Evolutionary conservation across 192 early-diverging fungal species (phyloP), one percentile per base, ranked within the genome.

Genomic region (Phlyctochytrium planicorne): DNA sequence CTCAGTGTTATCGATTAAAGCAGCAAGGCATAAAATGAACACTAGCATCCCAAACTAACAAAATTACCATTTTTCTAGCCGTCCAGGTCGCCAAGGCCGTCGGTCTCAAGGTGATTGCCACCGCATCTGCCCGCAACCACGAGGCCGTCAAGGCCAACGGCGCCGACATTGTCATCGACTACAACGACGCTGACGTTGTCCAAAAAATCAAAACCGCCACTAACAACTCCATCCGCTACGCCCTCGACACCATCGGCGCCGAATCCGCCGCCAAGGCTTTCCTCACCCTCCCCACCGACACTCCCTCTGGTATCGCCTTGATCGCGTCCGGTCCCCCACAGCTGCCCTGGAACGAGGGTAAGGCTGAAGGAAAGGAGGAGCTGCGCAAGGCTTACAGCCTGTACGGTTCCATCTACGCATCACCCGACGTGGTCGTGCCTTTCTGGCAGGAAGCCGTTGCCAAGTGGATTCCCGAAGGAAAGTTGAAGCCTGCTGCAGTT

Each of bases 91-190:
- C 69, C 17, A 56, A 20, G 14, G n/a, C 40, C 14, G 33, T 52
- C 4, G 69, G 69, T 16, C 34, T 70, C 30, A 33, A 20, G 14
- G 69, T 70, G 17, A 40, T 70, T 32, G 69, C 63, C 20, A 65
- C 52, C 23, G 60, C 62, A 2, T 70, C 69, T 1, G 30, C 60
- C 17, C 23, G 66, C 20, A 52, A 70, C 61, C 50, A 52, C 40
- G 69, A 52, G 52, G 1, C 10, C 2, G 17, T 70, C 30, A 33
- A 36, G n/a, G n/a, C 69, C 17, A 35, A 65, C 29, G 69, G 69
- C 62, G 69, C 69, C 2, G 10, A 29, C 47, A 23, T 66, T 33
- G 31, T 52, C 1, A 24, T 70, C 50, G 69, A 70, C 63, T 70
- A 70, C 59, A 20, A 32, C 24, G 67, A 30, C 33, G 3, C 67